Evolutionary conservation across 2,329 filamentous ascomycete genomes (phyloP), one percentile per base, ranked within the genome.

Genomic region (Knoxdaviesia capensis): DNA sequence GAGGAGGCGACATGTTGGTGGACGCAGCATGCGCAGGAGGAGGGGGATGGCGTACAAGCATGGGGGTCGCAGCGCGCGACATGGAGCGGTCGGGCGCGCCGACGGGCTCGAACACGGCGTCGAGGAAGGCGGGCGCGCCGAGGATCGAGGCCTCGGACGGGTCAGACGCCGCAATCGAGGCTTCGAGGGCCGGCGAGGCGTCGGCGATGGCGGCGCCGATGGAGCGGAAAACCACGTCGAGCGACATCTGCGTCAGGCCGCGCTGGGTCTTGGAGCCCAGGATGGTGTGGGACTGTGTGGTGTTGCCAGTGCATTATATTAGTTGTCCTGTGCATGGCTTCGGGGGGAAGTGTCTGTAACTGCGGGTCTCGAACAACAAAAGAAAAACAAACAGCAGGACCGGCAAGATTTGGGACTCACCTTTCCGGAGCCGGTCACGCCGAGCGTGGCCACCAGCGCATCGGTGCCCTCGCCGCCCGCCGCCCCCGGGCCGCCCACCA

Each of bases 371-470:
- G 20, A 20, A 20, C 20, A 20, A 20, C 20, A 20, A 20, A 20
- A 20, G 20, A 20, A 20, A 20, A 3, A 20, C 20, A 20, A 20
- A 20, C 20, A 20, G 20, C 39, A 34, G 29, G 6, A 32, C 6
- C 28, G 10, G 8, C 31, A 34, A 43, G 20, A 20, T 20, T 3
- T 3, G 20, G 20, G 20, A 45, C 53, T 40, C 52, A 93, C 88
- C 77, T 98, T 98, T 58, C 90, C 90, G 40, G 87, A 94, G 8
- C 90, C 90, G 6, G 88, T 94, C 37, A 94, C 86, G 10, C 90
- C 90, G 44, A 98, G 60, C 6, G 90, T 96, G 31, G 90, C 90
- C 42, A 98, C 64, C 43, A 96, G 63, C 7, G 84, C 87, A 68
- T 96, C 88, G 48, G 85, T 79, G 11, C 86, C 85, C 48, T 90